Conservation (phyloP, 768 basidiomycete species). For the Rhodotorula sphaerocarpa region DNA sequence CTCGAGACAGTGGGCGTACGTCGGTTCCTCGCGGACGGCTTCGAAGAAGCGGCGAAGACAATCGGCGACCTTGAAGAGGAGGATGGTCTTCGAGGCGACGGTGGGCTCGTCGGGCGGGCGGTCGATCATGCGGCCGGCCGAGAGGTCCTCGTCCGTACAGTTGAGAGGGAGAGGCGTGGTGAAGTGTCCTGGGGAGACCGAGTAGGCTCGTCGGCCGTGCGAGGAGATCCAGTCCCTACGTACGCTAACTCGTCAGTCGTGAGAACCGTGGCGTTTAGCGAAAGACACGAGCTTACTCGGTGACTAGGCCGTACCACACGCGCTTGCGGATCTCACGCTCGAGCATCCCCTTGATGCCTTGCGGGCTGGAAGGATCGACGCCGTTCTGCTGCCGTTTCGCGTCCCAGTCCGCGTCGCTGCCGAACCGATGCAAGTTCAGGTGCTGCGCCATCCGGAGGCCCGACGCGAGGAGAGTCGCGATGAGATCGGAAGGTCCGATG, state of each 20-base stretch:
- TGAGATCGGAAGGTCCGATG: constrained; percentile 28
- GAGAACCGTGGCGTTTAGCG: not conserved
- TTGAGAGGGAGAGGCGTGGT: constrained; percentile 33
- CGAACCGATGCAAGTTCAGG: constrained; percentile 29
- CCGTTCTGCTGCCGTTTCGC: constrained; percentile 16
- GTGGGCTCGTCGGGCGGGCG: constrained; percentile 25
- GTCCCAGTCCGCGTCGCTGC: constrained; percentile 24
- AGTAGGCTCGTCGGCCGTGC: constrained; percentile 16
- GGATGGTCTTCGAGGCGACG: constrained; percentile 22
- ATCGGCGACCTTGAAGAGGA: constrained; percentile 12
- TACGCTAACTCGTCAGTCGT: not conserved
- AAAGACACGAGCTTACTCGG: constrained; percentile 1
- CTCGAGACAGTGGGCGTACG: constrained; percentile 24
- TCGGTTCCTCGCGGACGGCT: constrained; percentile 13
- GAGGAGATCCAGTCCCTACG: constrained; percentile 26
- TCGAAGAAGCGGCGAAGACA: constrained; percentile 29
- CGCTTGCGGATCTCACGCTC: constrained; percentile 31
- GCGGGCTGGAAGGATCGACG: constrained; percentile 20
- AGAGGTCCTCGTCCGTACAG: constrained; percentile 27
- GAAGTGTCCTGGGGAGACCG: constrained; percentile 21
- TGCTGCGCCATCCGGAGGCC: constrained; percentile 32
- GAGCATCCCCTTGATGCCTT: constrained; percentile 22
- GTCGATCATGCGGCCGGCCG: constrained; percentile 7
- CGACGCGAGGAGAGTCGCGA: constrained; percentile 26
- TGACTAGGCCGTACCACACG: constrained; percentile 24